Evolutionary conservation across 2,329 filamentous ascomycete species (phyloP).

Genomic region (Cladosporium austrohemisphaericum): DNA sequence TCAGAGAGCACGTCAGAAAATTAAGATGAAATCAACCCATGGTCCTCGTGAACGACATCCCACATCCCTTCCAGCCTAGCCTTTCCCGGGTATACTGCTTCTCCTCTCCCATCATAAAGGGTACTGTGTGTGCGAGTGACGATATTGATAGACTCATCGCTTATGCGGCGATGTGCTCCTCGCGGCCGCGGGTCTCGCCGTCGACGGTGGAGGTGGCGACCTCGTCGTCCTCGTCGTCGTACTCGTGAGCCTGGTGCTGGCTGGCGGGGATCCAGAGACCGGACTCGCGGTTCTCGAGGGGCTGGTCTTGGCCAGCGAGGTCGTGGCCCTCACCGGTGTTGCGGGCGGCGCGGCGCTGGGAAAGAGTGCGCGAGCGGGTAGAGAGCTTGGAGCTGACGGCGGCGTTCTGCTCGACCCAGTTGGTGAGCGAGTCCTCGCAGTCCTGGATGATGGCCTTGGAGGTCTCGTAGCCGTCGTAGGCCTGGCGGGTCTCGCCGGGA

Average conservation of each 20-base stretch:
- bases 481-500: constrained; percentile 89
- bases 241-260: constrained; percentile 58
- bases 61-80: too few relatives aligned
- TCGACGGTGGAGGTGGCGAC: constrained; percentile 49
- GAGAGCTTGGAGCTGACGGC: constrained; percentile 84
- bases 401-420: constrained; percentile 91
- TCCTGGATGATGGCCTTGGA: constrained; percentile 99
- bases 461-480: constrained; percentile 96
- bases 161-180: constrained; percentile 37
- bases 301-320: constrained; percentile 75
- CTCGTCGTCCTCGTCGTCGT: constrained; percentile 64
- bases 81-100: constrained; percentile 11
- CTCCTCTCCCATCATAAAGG: constrained; percentile 9
- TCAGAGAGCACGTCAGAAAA: constrained; percentile 2
- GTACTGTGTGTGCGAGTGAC: neutral
- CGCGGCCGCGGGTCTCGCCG: constrained; percentile 44
- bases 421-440: constrained; percentile 93
- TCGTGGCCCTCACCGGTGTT: constrained; percentile 71
- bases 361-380: constrained; percentile 79
- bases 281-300: constrained; percentile 69
- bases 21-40: constrained; percentile 7
- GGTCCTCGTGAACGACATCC: constrained; percentile 3
- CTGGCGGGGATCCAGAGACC: constrained; percentile 75
- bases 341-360: constrained; percentile 70
- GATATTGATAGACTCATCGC: neutral